Percentiles rank a stretch among this genome's conserved stretches.
Conservation (phyloP, 2,329 filamentous ascomycete species). For the Phyllosticta citriasiana region DNA sequence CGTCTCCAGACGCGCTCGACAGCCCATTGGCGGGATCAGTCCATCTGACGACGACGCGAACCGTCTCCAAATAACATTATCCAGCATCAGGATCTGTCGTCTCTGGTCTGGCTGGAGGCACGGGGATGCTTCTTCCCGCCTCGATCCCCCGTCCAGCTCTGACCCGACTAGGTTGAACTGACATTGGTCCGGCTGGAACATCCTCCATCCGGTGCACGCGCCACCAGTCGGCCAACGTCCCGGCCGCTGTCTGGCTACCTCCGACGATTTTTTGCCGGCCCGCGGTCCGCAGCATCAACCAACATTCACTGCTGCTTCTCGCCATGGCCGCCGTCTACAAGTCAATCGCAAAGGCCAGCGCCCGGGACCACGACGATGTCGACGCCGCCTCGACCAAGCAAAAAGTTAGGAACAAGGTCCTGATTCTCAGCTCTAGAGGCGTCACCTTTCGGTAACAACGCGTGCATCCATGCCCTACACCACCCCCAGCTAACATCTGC, state of each 20-base stretch:
- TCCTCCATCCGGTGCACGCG: background rate
- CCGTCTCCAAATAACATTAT: background rate
- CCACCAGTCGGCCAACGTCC: background rate
- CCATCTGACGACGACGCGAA: background rate
- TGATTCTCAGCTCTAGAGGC: constrained; percentile 86
- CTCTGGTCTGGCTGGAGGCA: background rate
- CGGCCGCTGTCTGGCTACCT: background rate
- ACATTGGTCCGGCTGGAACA: background rate
- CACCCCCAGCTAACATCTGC: constrained; percentile 6
- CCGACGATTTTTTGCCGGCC: background rate
- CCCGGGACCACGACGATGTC: constrained; percentile 25
- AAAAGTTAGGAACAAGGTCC: constrained; percentile 51
- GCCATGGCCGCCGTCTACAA: constrained; percentile 49
- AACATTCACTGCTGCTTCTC: background rate
- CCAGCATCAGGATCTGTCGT: background rate
- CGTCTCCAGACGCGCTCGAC: too few species aligned
- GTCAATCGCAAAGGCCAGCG: constrained; percentile 36
- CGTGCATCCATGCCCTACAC: background rate
- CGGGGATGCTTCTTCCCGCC: background rate
- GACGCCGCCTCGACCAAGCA: constrained; percentile 21
- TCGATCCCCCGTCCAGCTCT: background rate
- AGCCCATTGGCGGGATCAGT: background rate
- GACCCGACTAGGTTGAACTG: too few species aligned
- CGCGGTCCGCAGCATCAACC: background rate
- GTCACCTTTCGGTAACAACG: constrained; percentile 67